A percentile compares a stretch with the other conserved stretches of the same genome.
phyloP scores from a whole-genome alignment of 148 eudicot genomes.

The Hydrangea macrophylla region DNA sequence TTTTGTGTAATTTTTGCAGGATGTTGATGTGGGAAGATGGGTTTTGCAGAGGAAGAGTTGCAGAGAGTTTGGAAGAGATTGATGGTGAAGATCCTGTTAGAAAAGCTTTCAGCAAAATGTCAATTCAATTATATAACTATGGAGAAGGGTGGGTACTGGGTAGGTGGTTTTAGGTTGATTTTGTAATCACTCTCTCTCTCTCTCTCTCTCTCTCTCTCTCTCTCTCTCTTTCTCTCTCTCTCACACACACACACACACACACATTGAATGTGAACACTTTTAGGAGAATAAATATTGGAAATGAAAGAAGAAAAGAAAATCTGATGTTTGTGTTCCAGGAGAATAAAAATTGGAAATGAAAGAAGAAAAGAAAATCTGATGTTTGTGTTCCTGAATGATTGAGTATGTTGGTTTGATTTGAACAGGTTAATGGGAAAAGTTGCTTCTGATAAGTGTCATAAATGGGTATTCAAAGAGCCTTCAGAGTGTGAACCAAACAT shows the following conservation, averaged over 20 bases:
- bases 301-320: too few species aligned
- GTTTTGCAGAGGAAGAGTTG: slow-evolving; percentile 82
- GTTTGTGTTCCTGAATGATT: slow-evolving; percentile 16
- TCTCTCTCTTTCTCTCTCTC: slow-evolving; percentile 9
- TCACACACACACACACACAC: too few species aligned
- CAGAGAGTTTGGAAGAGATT: slow-evolving; percentile 73
- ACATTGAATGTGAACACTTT: too few species aligned
- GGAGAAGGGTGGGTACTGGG: slow-evolving; percentile 99
- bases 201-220: too few species aligned
- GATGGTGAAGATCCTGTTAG: slow-evolving; percentile 86
- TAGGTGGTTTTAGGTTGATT: slow-evolving; percentile 50
- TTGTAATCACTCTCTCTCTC: too few species aligned
- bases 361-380: background rate
- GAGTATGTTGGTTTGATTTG: slow-evolving; percentile 19
- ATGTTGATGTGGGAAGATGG: slow-evolving; percentile 99
- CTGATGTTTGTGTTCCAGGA: too few species aligned
- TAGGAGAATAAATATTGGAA: too few species aligned
- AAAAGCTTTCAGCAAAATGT: slow-evolving; percentile 98
- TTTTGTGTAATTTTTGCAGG: slow-evolving; percentile 39
- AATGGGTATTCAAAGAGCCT: slow-evolving; percentile 99
- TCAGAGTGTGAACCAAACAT: slow-evolving; percentile 89
- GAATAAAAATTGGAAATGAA: slow-evolving; percentile 1
- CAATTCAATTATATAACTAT: slow-evolving; percentile 95
- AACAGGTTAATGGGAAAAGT: slow-evolving; percentile 99
- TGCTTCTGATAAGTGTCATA: slow-evolving; percentile 99